Evolutionary conservation across 2,329 filamentous ascomycete genomes (phyloP).

Genomic region (Camptophora hylomeconis): DNA sequence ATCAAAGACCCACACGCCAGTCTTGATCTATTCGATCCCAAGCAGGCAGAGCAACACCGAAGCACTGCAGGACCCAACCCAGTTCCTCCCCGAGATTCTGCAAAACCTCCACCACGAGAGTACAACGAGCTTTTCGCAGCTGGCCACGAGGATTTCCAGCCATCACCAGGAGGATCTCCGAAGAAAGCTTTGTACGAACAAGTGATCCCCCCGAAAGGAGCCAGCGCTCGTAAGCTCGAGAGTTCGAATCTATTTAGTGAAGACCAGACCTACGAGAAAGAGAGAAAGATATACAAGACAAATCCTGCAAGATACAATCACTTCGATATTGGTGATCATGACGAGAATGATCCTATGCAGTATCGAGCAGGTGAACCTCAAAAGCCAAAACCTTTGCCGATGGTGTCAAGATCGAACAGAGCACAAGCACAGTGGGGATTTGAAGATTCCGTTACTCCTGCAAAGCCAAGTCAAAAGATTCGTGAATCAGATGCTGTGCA

Average conservation of each 20-base stretch:
- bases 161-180: conserved; percentile 18
- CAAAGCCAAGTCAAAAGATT: conserved; percentile 55
- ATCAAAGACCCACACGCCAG: conserved; percentile 31
- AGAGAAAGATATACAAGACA: conserved; percentile 37
- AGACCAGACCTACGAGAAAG: conserved; percentile 34
- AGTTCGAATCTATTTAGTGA: conserved; percentile 45
- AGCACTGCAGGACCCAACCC: conserved; percentile 44
- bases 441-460: conserved; percentile 72
- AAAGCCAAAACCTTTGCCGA: conserved; percentile 11
- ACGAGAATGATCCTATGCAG: conserved; percentile 17
- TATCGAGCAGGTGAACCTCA: conserved; percentile 16
- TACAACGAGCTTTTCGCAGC: conserved; percentile 56
- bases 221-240: conserved; percentile 35
- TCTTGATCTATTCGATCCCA: conserved; percentile 15
- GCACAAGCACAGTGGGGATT: conserved; percentile 63
- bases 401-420: conserved; percentile 11
- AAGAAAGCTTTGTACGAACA: conserved; percentile 15
- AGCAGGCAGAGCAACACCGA: conserved; percentile 10
- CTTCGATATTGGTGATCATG: conserved; percentile 57
- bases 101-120: conserved; percentile 56
- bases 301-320: conserved; percentile 73
- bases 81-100: conserved; percentile 51
- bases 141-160: conserved; percentile 27
- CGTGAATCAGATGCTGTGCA: conserved; percentile 61
- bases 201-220: conserved; percentile 32